These are phyloP conservation scores for Termitomyces bulborhizus DNA, from an alignment of 768 basidiomycete species.

Conservation along the genomic window DNA sequence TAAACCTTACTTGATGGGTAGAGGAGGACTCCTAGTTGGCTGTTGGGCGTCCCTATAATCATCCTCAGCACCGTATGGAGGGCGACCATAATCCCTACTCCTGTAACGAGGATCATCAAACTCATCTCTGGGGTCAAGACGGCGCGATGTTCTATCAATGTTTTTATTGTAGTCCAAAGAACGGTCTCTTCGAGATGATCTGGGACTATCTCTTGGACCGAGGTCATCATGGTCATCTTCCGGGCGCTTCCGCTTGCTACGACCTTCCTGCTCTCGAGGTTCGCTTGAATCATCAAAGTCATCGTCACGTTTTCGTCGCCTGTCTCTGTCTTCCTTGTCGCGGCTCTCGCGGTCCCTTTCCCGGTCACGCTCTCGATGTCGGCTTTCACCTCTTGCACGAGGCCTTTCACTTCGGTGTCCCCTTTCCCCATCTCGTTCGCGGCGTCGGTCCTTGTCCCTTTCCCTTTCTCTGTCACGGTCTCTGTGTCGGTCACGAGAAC, in stretches of 20 bases:
- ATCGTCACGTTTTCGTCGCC: slow-evolving; percentile 64
- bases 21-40: slow-evolving; percentile 36
- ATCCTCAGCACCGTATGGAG: slow-evolving; percentile 36
- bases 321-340: slow-evolving; percentile 44
- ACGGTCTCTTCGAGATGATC: slow-evolving; percentile 42
- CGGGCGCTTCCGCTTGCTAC: slow-evolving; percentile 59
- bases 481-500: slow-evolving; percentile 49
- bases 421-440: slow-evolving; percentile 46
- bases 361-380: slow-evolving; percentile 46
- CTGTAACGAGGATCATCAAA: slow-evolving; percentile 48
- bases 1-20: slow-evolving; percentile 38
- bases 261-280: slow-evolving; percentile 42
- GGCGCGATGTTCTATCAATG: slow-evolving; percentile 35
- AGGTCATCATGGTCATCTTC: slow-evolving; percentile 46
- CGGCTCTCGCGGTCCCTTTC: slow-evolving; percentile 31
- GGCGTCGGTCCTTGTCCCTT: slow-evolving; percentile 42
- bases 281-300: slow-evolving; percentile 47
- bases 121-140: slow-evolving; percentile 55
- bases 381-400: slow-evolving; percentile 47
- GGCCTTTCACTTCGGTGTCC: slow-evolving; percentile 42
- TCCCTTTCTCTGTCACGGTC: slow-evolving; percentile 31
- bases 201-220: slow-evolving; percentile 43
- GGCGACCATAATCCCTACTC: slow-evolving; percentile 31
- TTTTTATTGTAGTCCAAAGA: slow-evolving; percentile 52
- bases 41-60: slow-evolving; percentile 22